A percentile compares a stretch with the other conserved stretches of the same genome.
phyloP scores from a whole-genome alignment of 228 moss, liverwort and hornwort genomes.

The Sphagnum fallax region DNA sequence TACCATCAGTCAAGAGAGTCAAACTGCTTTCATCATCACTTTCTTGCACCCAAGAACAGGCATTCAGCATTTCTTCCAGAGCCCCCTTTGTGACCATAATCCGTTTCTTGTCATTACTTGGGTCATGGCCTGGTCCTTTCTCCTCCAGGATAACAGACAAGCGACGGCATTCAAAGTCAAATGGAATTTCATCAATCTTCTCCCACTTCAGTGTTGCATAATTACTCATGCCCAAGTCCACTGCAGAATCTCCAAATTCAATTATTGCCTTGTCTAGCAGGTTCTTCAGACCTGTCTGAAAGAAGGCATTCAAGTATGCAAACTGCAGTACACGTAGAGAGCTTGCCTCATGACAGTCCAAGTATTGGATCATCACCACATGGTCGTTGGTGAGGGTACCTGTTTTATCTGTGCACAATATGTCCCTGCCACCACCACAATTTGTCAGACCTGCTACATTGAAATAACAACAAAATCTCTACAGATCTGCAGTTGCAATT shows the following conservation, averaged over 20 bases:
- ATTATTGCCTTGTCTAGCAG: slow-evolving; percentile 21
- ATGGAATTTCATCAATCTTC: slow-evolving; percentile 26
- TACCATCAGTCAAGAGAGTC: slow-evolving; percentile 13
- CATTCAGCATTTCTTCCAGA: slow-evolving; percentile 23
- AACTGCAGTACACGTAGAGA: slow-evolving; percentile 17
- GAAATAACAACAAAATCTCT: too few relatives aligned
- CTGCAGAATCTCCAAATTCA: slow-evolving; percentile 17
- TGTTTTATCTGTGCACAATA: slow-evolving; percentile 27
- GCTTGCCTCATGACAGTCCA: slow-evolving; percentile 17
- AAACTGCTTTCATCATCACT: slow-evolving; percentile 7
- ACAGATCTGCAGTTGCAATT: too few relatives aligned
- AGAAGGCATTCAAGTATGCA: slow-evolving; percentile 20
- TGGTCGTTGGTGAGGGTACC: slow-evolving; percentile 22
- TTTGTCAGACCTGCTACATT: too few relatives aligned
- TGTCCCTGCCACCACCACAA: slow-evolving; percentile 12
- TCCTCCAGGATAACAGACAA: slow-evolving; percentile 21
- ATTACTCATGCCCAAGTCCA: slow-evolving; percentile 6
- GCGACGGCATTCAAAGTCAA: slow-evolving; percentile 26
- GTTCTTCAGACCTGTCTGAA: slow-evolving; percentile 23
- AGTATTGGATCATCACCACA: slow-evolving; percentile 18
- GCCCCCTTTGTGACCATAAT: slow-evolving; percentile 22
- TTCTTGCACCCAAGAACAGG: slow-evolving; percentile 24
- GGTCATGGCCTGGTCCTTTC: not conserved
- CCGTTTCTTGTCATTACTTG: slow-evolving; percentile 1
- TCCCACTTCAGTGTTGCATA: slow-evolving; percentile 11